These are phyloP conservation scores for Neurospora sp. DNA, from an alignment of 495 filamentous ascomycete species.

Conservation along the genomic window DNA sequence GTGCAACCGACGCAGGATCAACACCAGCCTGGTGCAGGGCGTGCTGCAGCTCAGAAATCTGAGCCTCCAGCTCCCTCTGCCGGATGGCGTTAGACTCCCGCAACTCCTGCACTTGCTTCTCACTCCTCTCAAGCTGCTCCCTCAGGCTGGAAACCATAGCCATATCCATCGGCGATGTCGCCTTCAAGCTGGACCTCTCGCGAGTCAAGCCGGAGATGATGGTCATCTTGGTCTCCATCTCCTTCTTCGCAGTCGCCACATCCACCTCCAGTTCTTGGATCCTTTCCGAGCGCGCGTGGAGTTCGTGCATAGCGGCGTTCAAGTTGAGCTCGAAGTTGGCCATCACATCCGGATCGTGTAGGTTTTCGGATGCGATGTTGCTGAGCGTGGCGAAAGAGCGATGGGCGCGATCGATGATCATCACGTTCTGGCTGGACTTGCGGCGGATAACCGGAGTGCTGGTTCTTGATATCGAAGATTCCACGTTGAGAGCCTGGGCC, in stretches of 20 bases:
- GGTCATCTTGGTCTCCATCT: slow-evolving; percentile 90
- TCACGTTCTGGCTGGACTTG: slow-evolving; percentile 86
- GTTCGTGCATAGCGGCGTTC: slow-evolving; percentile 85
- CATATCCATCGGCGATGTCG: slow-evolving; percentile 75
- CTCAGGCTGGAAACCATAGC: slow-evolving; percentile 80
- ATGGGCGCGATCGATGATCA: slow-evolving; percentile 84
- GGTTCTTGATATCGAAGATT: slow-evolving; percentile 53
- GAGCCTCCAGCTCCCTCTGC: slow-evolving; percentile 60
- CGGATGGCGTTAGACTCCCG: slow-evolving; percentile 60
- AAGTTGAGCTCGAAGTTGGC: slow-evolving; percentile 90
- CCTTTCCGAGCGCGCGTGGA: slow-evolving; percentile 76
- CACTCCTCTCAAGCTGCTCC: slow-evolving; percentile 76
- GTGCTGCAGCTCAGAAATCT: slow-evolving; percentile 57
- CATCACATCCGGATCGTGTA: slow-evolving; percentile 70
- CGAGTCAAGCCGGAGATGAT: slow-evolving; percentile 91
- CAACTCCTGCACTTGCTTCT: slow-evolving; percentile 65
- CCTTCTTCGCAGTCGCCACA: slow-evolving; percentile 72
- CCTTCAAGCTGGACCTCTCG: slow-evolving; percentile 80
- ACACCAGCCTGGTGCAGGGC: slow-evolving; percentile 36
- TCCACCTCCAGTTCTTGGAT: slow-evolving; percentile 84
- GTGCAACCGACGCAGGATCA: slow-evolving; percentile 1
- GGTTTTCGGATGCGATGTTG: slow-evolving; percentile 76
- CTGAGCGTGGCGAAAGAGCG: slow-evolving; percentile 83
- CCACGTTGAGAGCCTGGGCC: slow-evolving; percentile 46
- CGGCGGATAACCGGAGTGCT: slow-evolving; percentile 69